These are phyloP conservation scores for Vigna reflexopilosa DNA, from an alignment of 306 rosid species.

Conservation along the genomic window DNA sequence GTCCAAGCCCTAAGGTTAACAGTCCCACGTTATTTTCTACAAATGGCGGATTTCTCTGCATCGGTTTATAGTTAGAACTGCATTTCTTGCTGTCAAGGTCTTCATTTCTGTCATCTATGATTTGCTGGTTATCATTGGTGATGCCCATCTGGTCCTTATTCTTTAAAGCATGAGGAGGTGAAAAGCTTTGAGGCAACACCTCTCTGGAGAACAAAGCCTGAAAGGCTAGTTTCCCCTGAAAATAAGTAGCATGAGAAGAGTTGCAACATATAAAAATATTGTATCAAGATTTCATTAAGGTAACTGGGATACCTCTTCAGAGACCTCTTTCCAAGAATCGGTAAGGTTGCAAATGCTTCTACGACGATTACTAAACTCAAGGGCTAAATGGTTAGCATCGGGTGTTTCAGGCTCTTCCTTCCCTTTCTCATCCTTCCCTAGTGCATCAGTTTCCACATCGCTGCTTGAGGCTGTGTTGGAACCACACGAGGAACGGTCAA, in stretches of 20 bases:
- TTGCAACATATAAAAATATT: slow-evolving; percentile 37
- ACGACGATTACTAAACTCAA: slow-evolving; percentile 69
- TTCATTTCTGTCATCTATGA: slow-evolving; percentile 40
- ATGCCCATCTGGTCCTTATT: slow-evolving; percentile 49
- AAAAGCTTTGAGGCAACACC: slow-evolving; percentile 91
- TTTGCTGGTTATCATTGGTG: slow-evolving; percentile 47
- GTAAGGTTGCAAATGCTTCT: slow-evolving; percentile 59
- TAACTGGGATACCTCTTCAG: slow-evolving; percentile 76
- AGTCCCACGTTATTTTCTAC: slow-evolving; percentile 56
- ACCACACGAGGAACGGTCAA: slow-evolving; percentile 97
- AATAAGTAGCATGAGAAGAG: slow-evolving; percentile 45
- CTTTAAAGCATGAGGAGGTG: slow-evolving; percentile 66
- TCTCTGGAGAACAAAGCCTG: slow-evolving; percentile 86
- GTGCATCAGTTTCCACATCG: slow-evolving; percentile 81
- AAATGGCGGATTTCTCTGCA: slow-evolving; percentile 45
- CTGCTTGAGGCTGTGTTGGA: slow-evolving; percentile 92
- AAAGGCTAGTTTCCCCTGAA: slow-evolving; percentile 87
- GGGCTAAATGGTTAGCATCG: slow-evolving; percentile 57
- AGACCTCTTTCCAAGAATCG: slow-evolving; percentile 94
- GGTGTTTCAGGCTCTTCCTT: slow-evolving; percentile 65
- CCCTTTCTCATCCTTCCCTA: slow-evolving; percentile 70
- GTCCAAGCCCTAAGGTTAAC: slow-evolving; percentile 77
- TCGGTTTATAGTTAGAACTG: slow-evolving; percentile 49
- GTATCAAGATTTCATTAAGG: slow-evolving; percentile 24
- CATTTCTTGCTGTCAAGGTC: slow-evolving; percentile 54